Conservation (phyloP, 148 eudicot genomes). For the Silene uniflora region DNA sequence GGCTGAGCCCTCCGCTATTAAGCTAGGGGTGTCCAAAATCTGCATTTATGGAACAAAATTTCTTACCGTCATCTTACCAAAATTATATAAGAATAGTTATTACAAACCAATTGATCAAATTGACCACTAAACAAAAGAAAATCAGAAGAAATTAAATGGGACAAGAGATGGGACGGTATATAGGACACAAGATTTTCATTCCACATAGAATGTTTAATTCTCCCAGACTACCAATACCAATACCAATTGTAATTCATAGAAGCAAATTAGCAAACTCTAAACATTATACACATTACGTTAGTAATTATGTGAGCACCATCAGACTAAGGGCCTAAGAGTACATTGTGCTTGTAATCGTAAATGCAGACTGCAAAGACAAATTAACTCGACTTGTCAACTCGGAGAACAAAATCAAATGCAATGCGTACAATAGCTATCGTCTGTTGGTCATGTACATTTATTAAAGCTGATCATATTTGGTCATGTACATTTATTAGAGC, state of each 20-base stretch:
- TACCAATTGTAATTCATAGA: background rate
- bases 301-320: background rate
- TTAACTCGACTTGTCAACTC: background rate
- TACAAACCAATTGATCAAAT: background rate
- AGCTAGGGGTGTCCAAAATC: slow-evolving; percentile 88
- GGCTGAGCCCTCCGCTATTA: slow-evolving; percentile 68
- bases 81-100: too few relatives aligned
- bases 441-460: too few relatives aligned
- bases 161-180: background rate
- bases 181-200: background rate
- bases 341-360: too few relatives aligned
- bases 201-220: background rate
- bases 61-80: slow-evolving; percentile 35
- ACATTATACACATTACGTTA: too few relatives aligned
- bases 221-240: background rate
- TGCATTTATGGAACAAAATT: slow-evolving; percentile 24
- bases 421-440: background rate
- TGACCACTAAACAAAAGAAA: background rate
- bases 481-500: background rate
- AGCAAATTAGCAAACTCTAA: background rate
- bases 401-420: background rate
- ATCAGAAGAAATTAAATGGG: background rate
- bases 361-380: background rate
- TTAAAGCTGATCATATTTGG: too few relatives aligned
- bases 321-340: too few relatives aligned